Evolutionary conservation across 345 rosid genomes (phyloP).

Genomic region (Populus euphratica): DNA sequence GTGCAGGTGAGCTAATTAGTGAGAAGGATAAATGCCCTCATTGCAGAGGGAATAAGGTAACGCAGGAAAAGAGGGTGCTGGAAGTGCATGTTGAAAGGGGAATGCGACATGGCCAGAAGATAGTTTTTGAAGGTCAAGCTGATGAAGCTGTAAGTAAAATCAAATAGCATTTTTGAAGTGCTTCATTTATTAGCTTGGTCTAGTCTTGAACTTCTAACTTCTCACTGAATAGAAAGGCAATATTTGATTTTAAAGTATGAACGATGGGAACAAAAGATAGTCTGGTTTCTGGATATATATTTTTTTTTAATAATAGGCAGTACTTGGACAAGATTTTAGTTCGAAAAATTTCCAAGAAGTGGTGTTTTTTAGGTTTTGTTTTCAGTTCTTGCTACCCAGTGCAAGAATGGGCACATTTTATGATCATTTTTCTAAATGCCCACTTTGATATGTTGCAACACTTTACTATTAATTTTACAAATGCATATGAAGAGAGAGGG

Average conservation of each 20-base stretch:
- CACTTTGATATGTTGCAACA: not conserved
- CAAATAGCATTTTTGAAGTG: not conserved
- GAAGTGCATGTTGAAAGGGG: constrained; percentile 63
- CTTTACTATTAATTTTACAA: not conserved
- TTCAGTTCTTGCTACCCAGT: not conserved
- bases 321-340: not conserved
- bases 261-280: not conserved
- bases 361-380: not conserved
- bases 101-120: constrained; percentile 51
- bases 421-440: not conserved
- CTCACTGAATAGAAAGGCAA: not conserved
- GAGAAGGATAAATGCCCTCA: constrained; percentile 52
- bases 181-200: not conserved
- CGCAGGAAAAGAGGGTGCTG: constrained; percentile 50
- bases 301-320: too few species aligned
- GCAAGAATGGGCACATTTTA: not conserved
- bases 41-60: constrained; percentile 49
- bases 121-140: constrained; percentile 52
- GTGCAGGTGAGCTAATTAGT: constrained; percentile 48
- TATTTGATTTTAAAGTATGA: not conserved
- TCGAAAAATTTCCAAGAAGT: not conserved
- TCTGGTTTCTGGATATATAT: not conserved
- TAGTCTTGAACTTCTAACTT: not conserved
- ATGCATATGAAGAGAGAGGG: not conserved
- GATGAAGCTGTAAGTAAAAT: constrained; percentile 55